Percentiles rank a stretch among this genome's conserved stretches.
phyloP scores from a whole-genome alignment of 1,284 basidiomycete species.

The Bjerkandera adusta region DNA sequence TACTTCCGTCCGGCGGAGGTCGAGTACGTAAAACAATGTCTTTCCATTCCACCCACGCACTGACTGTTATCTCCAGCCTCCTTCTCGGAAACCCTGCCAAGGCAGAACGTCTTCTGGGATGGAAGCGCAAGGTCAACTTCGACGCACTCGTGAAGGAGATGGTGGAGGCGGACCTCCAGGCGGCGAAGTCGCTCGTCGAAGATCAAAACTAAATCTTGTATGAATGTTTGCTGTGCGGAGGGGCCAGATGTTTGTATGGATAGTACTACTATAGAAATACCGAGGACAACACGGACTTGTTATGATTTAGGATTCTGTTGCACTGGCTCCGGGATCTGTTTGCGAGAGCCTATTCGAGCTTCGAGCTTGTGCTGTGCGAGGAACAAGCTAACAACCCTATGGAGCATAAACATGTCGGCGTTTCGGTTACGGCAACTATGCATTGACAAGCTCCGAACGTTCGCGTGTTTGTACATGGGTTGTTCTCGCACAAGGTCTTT shows the following conservation, averaged over 20 bases:
- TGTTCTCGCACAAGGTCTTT: not conserved
- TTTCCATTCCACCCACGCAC: slow-evolving; percentile 5
- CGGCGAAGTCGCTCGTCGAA: slow-evolving; percentile 68
- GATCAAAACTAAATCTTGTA: slow-evolving; percentile 73
- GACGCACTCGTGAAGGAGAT: slow-evolving; percentile 84
- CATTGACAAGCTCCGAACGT: no score
- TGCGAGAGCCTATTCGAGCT: no score
- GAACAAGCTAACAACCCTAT: no score
- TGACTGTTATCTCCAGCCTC: slow-evolving; percentile 42
- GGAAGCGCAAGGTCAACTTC: slow-evolving; percentile 83
- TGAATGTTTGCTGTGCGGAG: no score
- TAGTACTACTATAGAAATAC: no score
- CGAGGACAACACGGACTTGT: no score
- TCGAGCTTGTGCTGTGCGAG: no score
- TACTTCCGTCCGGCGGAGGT: slow-evolving; percentile 93
- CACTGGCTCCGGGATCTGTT: no score
- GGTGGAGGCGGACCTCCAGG: slow-evolving; percentile 77
- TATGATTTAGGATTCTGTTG: no score
- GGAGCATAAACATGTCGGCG: no score
- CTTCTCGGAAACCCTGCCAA: slow-evolving; percentile 82
- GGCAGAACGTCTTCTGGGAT: slow-evolving; percentile 80
- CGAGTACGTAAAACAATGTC: slow-evolving; percentile 58
- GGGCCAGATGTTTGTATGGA: no score
- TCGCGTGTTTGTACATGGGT: not conserved
- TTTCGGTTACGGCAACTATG: no score